phyloP scores from a whole-genome alignment of 768 basidiomycete species.

The Harrya chromipes region DNA sequence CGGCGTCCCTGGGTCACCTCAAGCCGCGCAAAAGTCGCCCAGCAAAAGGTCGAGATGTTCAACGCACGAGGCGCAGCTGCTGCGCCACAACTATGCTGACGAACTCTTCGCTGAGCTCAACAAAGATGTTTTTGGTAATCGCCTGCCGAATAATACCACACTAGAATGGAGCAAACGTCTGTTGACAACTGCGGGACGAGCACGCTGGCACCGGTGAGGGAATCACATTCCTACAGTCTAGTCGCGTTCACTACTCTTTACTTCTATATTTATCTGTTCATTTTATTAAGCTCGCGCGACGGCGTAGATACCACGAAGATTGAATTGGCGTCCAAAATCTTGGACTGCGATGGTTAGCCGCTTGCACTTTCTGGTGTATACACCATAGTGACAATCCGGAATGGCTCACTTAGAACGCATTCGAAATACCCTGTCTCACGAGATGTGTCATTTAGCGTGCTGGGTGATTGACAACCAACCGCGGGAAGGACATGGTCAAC shows the following conservation, averaged over 20 bases:
- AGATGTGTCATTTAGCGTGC: conserved; percentile 89
- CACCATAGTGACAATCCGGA: background rate
- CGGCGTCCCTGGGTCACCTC: background rate
- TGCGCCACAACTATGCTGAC: conserved; percentile 51
- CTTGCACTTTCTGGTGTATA: background rate
- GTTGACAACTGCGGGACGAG: conserved; percentile 66
- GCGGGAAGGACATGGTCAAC: conserved; percentile 68
- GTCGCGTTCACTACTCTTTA: conserved; percentile 1
- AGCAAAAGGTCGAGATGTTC: conserved; percentile 25
- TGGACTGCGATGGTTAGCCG: conserved; percentile 66
- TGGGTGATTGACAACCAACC: conserved; percentile 76
- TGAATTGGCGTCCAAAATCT: conserved; percentile 77
- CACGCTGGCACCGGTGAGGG: conserved; percentile 57
- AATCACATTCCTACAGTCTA: background rate
- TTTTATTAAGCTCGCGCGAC: conserved; percentile 44
- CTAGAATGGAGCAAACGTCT: conserved; percentile 68
- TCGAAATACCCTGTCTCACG: conserved; percentile 79
- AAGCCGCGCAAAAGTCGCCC: conserved; percentile 9
- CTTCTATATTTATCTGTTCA: background rate
- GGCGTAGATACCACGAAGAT: conserved; percentile 63
- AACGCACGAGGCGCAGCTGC: conserved; percentile 35
- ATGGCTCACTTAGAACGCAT: conserved; percentile 59
- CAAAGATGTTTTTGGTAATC: conserved; percentile 48
- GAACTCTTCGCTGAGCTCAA: conserved; percentile 63
- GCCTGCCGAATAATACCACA: conserved; percentile 51